These are phyloP conservation scores for Graphiopsis chlorocephala DNA, from an alignment of 2,329 filamentous ascomycete species.

Conservation along the genomic window DNA sequence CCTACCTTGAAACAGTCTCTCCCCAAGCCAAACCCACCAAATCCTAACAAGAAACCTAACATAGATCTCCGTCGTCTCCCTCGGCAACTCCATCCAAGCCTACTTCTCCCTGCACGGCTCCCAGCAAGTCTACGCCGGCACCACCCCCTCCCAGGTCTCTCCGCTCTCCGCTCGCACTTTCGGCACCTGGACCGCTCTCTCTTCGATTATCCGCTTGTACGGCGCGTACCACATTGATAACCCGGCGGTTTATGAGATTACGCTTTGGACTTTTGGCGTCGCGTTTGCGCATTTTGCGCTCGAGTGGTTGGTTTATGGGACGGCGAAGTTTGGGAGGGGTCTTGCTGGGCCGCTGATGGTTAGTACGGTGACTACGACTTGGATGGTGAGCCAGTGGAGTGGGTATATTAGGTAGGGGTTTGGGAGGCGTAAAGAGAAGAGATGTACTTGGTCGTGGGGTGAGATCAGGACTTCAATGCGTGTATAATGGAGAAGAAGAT, in stretches of 20 bases:
- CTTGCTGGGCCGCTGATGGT: slow-evolving; percentile 60
- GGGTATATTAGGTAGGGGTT: not conserved
- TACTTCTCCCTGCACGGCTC: slow-evolving; percentile 79
- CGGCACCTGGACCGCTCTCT: slow-evolving; percentile 82
- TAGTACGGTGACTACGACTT: slow-evolving; percentile 53
- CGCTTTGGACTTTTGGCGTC: slow-evolving; percentile 76
- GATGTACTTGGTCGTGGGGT: not conserved
- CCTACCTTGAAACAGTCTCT: slow-evolving; percentile 16
- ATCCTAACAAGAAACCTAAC: slow-evolving; percentile 3
- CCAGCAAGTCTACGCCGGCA: slow-evolving; percentile 78
- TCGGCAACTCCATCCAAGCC: slow-evolving; percentile 81
- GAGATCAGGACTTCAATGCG: too few species aligned
- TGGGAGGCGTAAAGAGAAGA: too few species aligned
- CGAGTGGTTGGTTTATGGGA: slow-evolving; percentile 79
- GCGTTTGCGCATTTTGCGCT: slow-evolving; percentile 74
- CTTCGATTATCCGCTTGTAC: slow-evolving; percentile 73
- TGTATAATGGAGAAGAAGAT: not conserved
- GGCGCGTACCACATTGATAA: slow-evolving; percentile 78
- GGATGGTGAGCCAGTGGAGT: slow-evolving; percentile 65
- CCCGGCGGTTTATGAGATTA: slow-evolving; percentile 72
- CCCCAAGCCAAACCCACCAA: slow-evolving; percentile 16
- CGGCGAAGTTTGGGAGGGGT: slow-evolving; percentile 62
- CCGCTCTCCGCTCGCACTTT: slow-evolving; percentile 76
- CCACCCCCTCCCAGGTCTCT: slow-evolving; percentile 58
- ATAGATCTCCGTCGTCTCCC: slow-evolving; percentile 77